Conservation (phyloP, 1,284 basidiomycete species). For the Naganishia sp. region DNA sequence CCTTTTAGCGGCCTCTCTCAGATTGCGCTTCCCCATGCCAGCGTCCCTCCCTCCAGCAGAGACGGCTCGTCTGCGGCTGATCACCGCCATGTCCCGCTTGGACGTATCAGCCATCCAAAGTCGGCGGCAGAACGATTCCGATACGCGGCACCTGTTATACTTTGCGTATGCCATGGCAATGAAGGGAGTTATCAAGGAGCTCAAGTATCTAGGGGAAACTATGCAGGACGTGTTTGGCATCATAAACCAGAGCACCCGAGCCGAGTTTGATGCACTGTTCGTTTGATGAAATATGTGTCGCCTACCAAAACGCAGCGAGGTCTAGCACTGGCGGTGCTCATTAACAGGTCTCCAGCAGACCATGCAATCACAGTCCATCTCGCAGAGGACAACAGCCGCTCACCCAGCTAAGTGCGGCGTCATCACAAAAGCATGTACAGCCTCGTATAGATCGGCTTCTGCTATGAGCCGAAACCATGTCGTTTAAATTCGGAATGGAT, state of each 20-base stretch:
- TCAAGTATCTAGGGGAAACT: constrained; percentile 73
- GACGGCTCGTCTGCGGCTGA: constrained; percentile 72
- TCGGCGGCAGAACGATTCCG: constrained; percentile 31
- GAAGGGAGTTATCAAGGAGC: constrained; percentile 80
- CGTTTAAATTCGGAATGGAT: neutral
- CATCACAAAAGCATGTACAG: no score
- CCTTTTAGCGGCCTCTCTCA: constrained; percentile 79
- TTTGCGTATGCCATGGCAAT: constrained; percentile 92
- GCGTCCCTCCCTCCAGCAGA: constrained; percentile 93
- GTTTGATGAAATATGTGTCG: neutral
- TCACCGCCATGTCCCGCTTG: constrained; percentile 76
- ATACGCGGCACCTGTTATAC: constrained; percentile 80
- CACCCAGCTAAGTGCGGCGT: no score
- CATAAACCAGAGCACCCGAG: constrained; percentile 37
- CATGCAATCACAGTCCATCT: no score
- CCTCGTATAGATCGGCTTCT: no score
- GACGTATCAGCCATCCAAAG: constrained; percentile 58
- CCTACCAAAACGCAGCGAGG: no score
- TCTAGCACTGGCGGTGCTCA: no score
- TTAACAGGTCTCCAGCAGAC: no score
- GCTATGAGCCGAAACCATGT: neutral
- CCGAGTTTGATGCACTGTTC: constrained; percentile 31
- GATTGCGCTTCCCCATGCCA: constrained; percentile 85
- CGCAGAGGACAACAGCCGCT: no score
- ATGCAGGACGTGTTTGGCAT: constrained; percentile 87